Percentiles rank a stretch among this genome's conserved stretches.
These are phyloP conservation scores for Mesostigma viride DNA, from an alignment of 139 green algal genomes.

Conservation along the genomic window DNA sequence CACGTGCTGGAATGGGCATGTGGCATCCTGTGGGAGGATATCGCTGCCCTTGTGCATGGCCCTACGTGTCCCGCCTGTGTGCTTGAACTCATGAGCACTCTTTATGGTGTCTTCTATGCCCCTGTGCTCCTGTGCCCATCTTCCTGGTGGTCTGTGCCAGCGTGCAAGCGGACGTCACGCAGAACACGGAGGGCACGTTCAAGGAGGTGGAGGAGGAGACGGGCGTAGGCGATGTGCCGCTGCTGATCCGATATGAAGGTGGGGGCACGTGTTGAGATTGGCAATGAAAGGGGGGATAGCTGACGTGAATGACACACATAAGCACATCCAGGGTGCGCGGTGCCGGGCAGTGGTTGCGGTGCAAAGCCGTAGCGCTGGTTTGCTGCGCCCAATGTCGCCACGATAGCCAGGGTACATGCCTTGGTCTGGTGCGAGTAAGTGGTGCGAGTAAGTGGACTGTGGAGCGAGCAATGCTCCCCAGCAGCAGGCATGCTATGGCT, in stretches of 20 bases:
- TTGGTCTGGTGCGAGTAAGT: too few species aligned
- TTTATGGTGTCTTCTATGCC: neutral
- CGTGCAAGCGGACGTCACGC: conserved; percentile 84
- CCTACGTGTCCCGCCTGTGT: neutral
- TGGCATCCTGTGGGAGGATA: too few species aligned
- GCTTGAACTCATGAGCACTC: neutral
- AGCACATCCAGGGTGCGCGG: neutral
- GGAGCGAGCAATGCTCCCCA: too few species aligned
- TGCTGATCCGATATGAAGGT: conserved; percentile 42
- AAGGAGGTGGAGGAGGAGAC: conserved; percentile 23
- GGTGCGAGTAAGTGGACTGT: too few species aligned
- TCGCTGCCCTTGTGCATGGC: neutral
- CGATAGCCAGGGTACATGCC: neutral
- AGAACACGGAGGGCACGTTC: conserved; percentile 79
- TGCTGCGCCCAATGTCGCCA: neutral
- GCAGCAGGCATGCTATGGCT: too few species aligned
- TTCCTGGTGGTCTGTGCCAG: conserved; percentile 6
- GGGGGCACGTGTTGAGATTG: too few species aligned
- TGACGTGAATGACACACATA: neutral
- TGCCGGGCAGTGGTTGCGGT: neutral
- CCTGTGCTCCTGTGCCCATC: neutral
- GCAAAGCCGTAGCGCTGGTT: neutral
- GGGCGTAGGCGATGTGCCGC: conserved; percentile 38
- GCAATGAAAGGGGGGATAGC: too few species aligned
- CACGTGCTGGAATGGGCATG: too few species aligned